Conservation (phyloP, 495 filamentous ascomycete species). For the Amniculicola lignicola region DNA sequence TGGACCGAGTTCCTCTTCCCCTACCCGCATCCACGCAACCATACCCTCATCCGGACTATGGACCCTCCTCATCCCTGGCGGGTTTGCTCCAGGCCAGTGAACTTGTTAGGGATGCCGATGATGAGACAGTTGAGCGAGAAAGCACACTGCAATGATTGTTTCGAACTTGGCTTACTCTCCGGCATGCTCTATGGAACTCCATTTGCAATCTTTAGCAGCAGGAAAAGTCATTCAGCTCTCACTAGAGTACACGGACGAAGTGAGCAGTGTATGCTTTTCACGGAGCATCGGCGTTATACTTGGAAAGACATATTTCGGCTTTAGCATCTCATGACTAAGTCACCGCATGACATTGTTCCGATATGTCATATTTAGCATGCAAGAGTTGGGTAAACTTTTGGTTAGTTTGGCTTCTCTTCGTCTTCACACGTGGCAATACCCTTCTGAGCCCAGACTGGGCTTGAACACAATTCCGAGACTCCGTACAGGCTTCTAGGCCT, state of each 20-base stretch:
- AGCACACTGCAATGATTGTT: background rate
- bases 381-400: no score
- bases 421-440: no score
- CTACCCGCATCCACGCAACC: slow-evolving; percentile 9
- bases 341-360: no score
- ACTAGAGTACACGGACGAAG: background rate
- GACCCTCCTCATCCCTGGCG: slow-evolving; percentile 18
- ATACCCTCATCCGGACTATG: slow-evolving; percentile 17
- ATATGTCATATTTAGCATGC: no score
- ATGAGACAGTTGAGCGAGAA: slow-evolving; percentile 11
- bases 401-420: no score
- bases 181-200: background rate
- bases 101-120: slow-evolving; percentile 29
- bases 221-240: background rate
- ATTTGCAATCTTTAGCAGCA: slow-evolving; percentile 4
- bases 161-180: background rate
- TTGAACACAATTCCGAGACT: no score
- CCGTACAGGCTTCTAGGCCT: no score
- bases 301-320: no score
- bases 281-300: no score
- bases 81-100: slow-evolving; percentile 32
- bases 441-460: no score
- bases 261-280: no score
- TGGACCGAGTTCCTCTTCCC: slow-evolving; percentile 20
- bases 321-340: background rate